These are phyloP conservation scores for Tricharina praecox DNA, from an alignment of 495 filamentous ascomycete genomes.

Conservation along the genomic window DNA sequence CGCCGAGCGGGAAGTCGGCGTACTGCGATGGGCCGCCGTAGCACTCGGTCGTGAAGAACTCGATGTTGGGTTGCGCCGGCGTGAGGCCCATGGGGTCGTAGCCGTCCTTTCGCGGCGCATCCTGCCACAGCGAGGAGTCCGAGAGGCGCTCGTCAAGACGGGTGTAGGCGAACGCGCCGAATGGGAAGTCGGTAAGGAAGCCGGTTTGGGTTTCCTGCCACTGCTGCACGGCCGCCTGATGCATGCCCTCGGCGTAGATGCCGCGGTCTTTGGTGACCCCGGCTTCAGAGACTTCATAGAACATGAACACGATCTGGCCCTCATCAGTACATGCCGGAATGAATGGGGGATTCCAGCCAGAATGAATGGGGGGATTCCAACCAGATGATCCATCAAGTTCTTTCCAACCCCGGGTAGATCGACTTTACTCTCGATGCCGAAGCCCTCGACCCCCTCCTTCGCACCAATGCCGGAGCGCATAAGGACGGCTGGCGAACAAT, in stretches of 20 bases:
- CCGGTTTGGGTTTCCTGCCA: constrained; percentile 37
- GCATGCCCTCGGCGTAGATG: constrained; percentile 30
- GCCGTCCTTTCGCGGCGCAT: constrained; percentile 29
- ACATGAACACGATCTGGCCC: constrained; percentile 30
- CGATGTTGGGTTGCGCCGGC: constrained; percentile 34
- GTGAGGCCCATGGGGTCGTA: constrained; percentile 39
- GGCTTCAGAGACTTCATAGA: constrained; percentile 34
- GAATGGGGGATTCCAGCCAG: background rate
- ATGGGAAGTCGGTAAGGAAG: constrained; percentile 36
- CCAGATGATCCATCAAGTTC: constrained; percentile 31
- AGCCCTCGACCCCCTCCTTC: constrained; percentile 23
- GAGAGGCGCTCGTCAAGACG: constrained; percentile 36
- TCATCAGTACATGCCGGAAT: background rate
- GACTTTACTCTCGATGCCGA: constrained; percentile 29
- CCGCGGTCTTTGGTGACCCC: constrained; percentile 31
- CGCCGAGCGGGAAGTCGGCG: constrained; percentile 30
- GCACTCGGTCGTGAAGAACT: constrained; percentile 38
- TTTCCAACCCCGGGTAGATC: constrained; percentile 33
- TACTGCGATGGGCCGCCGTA: constrained; percentile 39
- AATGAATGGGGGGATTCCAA: background rate
- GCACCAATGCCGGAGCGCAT: constrained; percentile 36
- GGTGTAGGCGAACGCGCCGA: constrained; percentile 38
- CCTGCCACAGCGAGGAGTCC: constrained; percentile 31
- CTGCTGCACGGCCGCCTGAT: constrained; percentile 30
- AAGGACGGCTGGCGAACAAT: constrained; percentile 33